Conservation (phyloP, 1,284 basidiomycete genomes). For the Laetiporus sulphureus region DNA sequence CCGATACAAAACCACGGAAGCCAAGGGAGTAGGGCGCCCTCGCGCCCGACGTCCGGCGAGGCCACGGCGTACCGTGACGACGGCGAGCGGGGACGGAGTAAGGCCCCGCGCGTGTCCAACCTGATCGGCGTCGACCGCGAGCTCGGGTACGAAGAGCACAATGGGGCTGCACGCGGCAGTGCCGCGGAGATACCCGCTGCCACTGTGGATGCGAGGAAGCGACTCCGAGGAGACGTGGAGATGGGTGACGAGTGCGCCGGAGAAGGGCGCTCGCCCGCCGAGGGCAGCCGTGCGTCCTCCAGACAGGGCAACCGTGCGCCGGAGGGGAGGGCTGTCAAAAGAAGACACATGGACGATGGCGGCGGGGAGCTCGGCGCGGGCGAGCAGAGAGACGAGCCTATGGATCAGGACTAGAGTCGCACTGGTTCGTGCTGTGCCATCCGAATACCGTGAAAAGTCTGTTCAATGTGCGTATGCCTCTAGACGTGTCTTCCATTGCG, state of each 20-base stretch:
- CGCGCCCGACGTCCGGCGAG: conserved; percentile 20
- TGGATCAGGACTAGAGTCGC: conserved; percentile 25
- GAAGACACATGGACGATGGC: conserved; percentile 40
- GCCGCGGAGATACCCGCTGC: conserved; percentile 12
- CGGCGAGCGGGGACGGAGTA: conserved; percentile 17
- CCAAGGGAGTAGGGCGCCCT: conserved; percentile 16
- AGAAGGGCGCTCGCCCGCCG: conserved; percentile 16
- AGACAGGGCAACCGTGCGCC: conserved; percentile 23
- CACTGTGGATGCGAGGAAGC: conserved; percentile 39
- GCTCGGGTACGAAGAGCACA: conserved; percentile 12
- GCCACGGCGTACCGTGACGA: conserved; percentile 19
- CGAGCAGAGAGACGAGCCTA: conserved; percentile 21
- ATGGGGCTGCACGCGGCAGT: conserved; percentile 6
- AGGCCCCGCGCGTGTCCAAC: conserved; percentile 16
- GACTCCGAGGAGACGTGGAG: conserved; percentile 56
- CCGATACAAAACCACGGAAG: conserved; percentile 13
- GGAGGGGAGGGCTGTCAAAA: conserved; percentile 50
- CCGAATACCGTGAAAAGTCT: no score
- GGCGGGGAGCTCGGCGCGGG: conserved; percentile 12
- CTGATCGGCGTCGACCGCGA: conserved; percentile 19
- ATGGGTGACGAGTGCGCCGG: conserved; percentile 33
- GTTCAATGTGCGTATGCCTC: no score
- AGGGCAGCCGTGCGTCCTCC: conserved; percentile 20
- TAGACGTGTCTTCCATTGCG: no score
- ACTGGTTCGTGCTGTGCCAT: no score